A percentile compares a stretch with the other conserved stretches of the same genome.
Evolutionary conservation across 176 grass and related monocot species (phyloP).

Genomic region (Saccharum officinarum): DNA sequence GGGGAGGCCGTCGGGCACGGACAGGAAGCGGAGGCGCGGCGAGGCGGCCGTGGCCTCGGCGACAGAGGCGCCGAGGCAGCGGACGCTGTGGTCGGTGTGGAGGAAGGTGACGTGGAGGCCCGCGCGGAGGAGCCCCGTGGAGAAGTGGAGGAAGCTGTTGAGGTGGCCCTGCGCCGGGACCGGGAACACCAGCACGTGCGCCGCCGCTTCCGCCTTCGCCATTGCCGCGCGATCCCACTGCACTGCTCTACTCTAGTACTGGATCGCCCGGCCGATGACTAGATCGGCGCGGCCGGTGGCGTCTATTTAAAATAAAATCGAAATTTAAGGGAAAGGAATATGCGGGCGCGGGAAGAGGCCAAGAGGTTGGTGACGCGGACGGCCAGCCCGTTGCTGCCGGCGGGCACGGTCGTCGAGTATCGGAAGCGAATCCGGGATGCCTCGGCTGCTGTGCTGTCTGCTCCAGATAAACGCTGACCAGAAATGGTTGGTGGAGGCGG

Average conservation of each 20-base stretch:
- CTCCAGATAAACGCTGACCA: not conserved
- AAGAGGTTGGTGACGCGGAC: not conserved
- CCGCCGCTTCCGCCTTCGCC: not conserved
- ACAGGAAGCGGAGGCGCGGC: constrained; percentile 46
- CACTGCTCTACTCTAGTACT: not conserved
- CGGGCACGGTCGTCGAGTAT: not conserved
- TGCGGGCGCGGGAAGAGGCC: not conserved
- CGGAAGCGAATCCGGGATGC: not conserved
- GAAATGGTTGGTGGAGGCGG: not conserved
- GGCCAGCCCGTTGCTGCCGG: not conserved
- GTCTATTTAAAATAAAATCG: no score
- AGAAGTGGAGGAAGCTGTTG: constrained; percentile 60
- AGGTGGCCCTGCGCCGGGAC: constrained; percentile 55
- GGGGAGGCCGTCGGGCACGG: constrained; percentile 53
- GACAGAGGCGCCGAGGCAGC: constrained; percentile 2
- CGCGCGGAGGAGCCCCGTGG: constrained; percentile 36
- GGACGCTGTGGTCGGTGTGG: constrained; percentile 45
- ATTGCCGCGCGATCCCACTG: not conserved
- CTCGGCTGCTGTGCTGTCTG: not conserved
- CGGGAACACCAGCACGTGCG: constrained; percentile 58
- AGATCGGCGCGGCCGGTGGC: no score
- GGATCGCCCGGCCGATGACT: no score
- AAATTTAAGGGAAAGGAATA: not conserved
- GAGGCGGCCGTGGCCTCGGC: not conserved
- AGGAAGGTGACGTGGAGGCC: constrained; percentile 61